phyloP scores from a whole-genome alignment of 2,329 filamentous ascomycete genomes.

The Penicillium italicum region DNA sequence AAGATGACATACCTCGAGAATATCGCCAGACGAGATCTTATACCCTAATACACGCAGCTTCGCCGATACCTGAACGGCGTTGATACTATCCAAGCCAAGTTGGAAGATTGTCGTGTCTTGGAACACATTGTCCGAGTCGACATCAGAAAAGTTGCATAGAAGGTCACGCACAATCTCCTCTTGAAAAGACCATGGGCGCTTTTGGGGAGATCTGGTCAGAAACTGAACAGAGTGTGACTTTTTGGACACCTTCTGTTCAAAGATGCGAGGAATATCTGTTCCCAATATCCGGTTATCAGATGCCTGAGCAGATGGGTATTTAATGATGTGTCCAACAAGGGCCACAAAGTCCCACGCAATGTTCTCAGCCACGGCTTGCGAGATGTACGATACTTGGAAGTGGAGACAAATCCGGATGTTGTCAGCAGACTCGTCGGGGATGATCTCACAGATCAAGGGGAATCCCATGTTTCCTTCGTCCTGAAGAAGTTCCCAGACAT shows the following conservation, averaged over 20 bases:
- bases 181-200: constrained; percentile 46
- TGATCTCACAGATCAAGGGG: constrained; percentile 72
- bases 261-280: constrained; percentile 27
- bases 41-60: constrained; percentile 60
- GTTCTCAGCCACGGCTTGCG: constrained; percentile 18
- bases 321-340: constrained; percentile 34
- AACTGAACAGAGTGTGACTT: neutral
- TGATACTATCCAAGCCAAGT: constrained; percentile 89
- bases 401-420: constrained; percentile 60
- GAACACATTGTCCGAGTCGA: constrained; percentile 50
- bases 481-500: constrained; percentile 50
- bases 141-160: constrained; percentile 57
- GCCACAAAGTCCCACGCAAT: constrained; percentile 31
- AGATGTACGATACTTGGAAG: constrained; percentile 45
- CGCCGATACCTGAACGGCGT: constrained; percentile 71
- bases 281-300: constrained; percentile 25
- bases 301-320: constrained; percentile 31
- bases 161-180: constrained; percentile 56
- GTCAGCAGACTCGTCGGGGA: constrained; percentile 54
- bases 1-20: constrained; percentile 56
- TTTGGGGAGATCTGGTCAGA: constrained; percentile 5
- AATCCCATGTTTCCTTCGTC: constrained; percentile 59
- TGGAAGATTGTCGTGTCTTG: constrained; percentile 72
- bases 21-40: constrained; percentile 63
- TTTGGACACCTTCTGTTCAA: constrained; percentile 13